Evolutionary conservation across 257 asterid species (phyloP), one percentile per base, ranked within the genome.

Genomic region (Henckelia pumila): DNA sequence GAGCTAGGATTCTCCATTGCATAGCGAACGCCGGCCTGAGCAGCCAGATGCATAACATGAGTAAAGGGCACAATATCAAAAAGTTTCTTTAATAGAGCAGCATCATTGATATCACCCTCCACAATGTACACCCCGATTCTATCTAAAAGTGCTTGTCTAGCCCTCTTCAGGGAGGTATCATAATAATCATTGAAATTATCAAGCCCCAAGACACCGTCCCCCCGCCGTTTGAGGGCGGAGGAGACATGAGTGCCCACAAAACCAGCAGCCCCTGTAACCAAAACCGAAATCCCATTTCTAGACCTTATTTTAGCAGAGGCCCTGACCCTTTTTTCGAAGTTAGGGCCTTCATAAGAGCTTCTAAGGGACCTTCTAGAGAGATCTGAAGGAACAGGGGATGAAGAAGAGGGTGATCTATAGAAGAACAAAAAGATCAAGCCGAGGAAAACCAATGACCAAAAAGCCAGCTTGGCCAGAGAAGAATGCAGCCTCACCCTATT

Each of bases 1-100:
- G 98, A 93, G 72, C 96, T 77, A n/a, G 98, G 98, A 80, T 93
- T 93, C 76, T 89, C 92, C 98, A 93, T 89, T n/a, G 98, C 98
- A 22, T 93, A 93, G 2, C 97, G 71, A 0, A 93, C 98, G 1
- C 98, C 98, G 0, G 98, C 98, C 77, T 92, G 98, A 0, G 98
- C 98, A 2, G 98, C 98, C 44, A 93, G 81, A 80, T 93, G 98
- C 98, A 93, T 93, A 49, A 93, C 97, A 73, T 93, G 98, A 59
- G 87, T 88, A 67, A 90, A 93, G 33, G 88, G 89, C 14, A 90
- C 97, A 57, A 90, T 81, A 21, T 81, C 90, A 61, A 93, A 93
- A n/a, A 93, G 88, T 78, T 75, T 93, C 80, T 73, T 89, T 70
- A 93, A 66, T 67, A 93, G 71, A 19, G 67, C 32, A 29, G 24